Evolutionary conservation across 768 basidiomycete genomes (phyloP), one percentile per base, ranked within the genome.

Genomic region (Boletales sp.): DNA sequence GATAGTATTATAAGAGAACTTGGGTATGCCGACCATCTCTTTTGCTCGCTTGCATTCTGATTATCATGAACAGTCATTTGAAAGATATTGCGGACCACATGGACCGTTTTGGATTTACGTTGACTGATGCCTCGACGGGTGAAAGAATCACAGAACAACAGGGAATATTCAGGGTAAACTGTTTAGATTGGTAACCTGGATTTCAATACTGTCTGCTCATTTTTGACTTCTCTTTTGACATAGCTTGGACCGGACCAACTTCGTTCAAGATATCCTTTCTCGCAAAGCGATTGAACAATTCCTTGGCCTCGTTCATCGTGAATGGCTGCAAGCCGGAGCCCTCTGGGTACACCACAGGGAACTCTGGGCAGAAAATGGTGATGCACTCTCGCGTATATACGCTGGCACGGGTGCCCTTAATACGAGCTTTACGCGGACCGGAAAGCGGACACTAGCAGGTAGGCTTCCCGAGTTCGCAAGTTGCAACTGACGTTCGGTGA

Each of bases 301-400:
- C 63, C 79, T 98, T 32, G 65, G 76, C 37, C 84, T 92, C 35
- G 82, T 89, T 43, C 84, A 84, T 36, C 81, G 84, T 2, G 86
- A 87, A 62, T 94, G 90, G 87, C 61, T 82, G 27, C 76, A 79
- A 45, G 82, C 82, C 10, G 74, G 73, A 50, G 69, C 78, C 8
- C 72, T 98, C 10, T 97, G 94, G 91, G 75, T 81, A 0, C 75
- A 89, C 40, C 95, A 98, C 68, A 83, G 94, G 18, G 90, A 94
- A 64, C 72, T 98, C 5, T 99, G 94, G 94, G 97, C 97, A 2
- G 95, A 94, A 72, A 95, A 93, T 60, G 94, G 94, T 12, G 94
- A 97, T 64, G 89, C 90, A 0, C 67, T 99, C 35, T 93, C 90
- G 15, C 84, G 86, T 50, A 95, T 95, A 56, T 99, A 99, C 67